Evolutionary conservation across 2,329 filamentous ascomycete species (phyloP), one percentile per base, ranked within the genome.

Genomic region (Grosmannia penicillata): DNA sequence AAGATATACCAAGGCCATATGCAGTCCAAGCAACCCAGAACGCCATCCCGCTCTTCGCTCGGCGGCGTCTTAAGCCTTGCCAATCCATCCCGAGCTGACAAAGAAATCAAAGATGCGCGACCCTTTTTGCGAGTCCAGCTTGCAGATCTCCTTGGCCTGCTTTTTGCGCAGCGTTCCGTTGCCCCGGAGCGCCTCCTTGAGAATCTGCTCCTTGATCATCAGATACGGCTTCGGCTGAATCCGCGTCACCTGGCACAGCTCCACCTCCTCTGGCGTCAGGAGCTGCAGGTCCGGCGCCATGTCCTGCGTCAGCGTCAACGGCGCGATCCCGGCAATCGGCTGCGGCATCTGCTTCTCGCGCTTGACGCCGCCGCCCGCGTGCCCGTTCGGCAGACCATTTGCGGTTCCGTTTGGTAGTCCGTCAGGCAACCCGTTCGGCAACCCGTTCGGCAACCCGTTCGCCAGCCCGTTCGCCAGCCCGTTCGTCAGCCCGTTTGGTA

Each of bases 181-280:
- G 42, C 78, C 78, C 60, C 89, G 91, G 55, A 94, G 73, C 0
- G 89, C 84, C 55, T 96, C 89, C 50, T 84, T 83, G 37, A 96
- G 60, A n/a, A 96, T 67, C 44, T 82, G 78, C 56, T 95, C 86
- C 59, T 98, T 98, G 58, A 96, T 85, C 53, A 85, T 85, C 6
- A 95, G 60, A 56, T 95, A 98, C 2, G 91, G 84, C 62, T 98
- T 98, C 1, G 91, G 91, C 57, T 91, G 82, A 37, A 98, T 62
- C 30, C 86, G 75, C 13, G 93, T 70, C 29, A 81, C 70, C 49
- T 83, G 82, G 61, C 91, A 98, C 1, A 98, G 63, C 51, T 93
- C 84, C 5, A 75, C 66, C 57, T 98, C 91, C 47, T 93, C 85
- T 1, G 77, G 70, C 1, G 82, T 84, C 31, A 98, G 65, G 0